Base-by-base conservation (phyloP, 1,284 basidiomycete genomes). In the Ganoderma multipileum region DNA sequence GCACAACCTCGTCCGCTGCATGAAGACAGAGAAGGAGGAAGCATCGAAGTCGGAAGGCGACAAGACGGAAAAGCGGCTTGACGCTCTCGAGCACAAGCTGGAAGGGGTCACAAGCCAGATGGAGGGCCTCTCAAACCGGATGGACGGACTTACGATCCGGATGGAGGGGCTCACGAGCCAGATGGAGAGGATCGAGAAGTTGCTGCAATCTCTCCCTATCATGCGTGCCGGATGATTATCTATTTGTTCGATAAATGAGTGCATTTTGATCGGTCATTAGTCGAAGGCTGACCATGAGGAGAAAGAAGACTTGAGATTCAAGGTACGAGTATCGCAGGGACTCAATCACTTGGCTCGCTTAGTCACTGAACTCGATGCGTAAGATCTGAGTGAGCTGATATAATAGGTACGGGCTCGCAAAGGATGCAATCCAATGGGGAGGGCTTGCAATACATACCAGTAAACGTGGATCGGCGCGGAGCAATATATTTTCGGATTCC, bases 1-100 rank as follows among this genome's bases (percentile, higher is more conserved):
- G 23, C 77, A 76, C 64, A 75, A 70, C 59, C 71, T 77, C 4
- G 75, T 76, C n/a, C 61, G 72, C 11, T 75, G 74, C 26, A 33
- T 30, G 52, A 26, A 55, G 52, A 26, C 28, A 12, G 3, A 55
- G 52, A 33, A 55, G 2, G 28, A 55, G 14, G 52, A 55, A 55
- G 52, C 30, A 23, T 26, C 47, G 23, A 69, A 74, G 65, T 59
- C 58, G 0, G 39, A 36, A 11, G 68, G 55, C 1, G 68, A 58
- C 0, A 59, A 61, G 28, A 39, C 66, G 20, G 72, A 75, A 64
- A 67, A 75, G 23, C 61, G 69, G n/a, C 67, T 75, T 9, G 61
- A 72, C 26, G 65, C 73, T 20, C 64, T 78, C 14, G 76, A 78
- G 55, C 11, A 50, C 47, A 50, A 50, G 47, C 5, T 50, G 23